These are phyloP conservation scores for Tetrahymena borealis DNA, from an alignment of 73 alveolate genomes.

Conservation along the genomic window DNA sequence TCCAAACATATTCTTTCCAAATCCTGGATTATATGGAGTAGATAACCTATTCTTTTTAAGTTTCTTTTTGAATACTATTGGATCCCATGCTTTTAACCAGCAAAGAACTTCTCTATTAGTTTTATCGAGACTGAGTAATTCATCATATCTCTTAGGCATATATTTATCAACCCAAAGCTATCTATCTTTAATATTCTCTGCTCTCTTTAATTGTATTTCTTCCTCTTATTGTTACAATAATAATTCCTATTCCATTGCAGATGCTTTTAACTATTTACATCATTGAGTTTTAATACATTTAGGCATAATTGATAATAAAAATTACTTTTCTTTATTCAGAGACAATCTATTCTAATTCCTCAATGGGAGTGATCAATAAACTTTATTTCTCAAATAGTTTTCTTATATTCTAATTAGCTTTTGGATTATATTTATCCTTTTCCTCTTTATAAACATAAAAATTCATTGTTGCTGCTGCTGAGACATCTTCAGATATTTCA, in stretches of 20 bases:
- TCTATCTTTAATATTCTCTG: background rate
- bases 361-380: background rate
- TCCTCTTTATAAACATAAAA: background rate
- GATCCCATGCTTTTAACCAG: constrained; percentile 90
- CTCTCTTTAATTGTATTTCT: background rate
- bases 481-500: background rate
- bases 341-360: background rate
- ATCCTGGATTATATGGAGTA: too few species aligned
- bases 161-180: constrained; percentile 63
- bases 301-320: background rate
- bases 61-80: constrained; percentile 51
- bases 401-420: background rate
- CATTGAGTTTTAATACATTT: background rate
- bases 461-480: background rate
- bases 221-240: background rate
- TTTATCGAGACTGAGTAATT: constrained; percentile 71
- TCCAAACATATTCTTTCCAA: too few species aligned
- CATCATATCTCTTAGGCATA: constrained; percentile 58
- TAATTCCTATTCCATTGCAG: background rate
- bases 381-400: background rate
- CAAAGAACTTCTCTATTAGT: constrained; percentile 74
- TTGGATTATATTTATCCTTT: background rate
- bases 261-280: background rate
- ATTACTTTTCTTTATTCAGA: background rate
- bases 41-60: constrained; percentile 40